Evolutionary conservation across 83 land plant genomes (phyloP).

Genomic region (Isoetes engelmannii): DNA sequence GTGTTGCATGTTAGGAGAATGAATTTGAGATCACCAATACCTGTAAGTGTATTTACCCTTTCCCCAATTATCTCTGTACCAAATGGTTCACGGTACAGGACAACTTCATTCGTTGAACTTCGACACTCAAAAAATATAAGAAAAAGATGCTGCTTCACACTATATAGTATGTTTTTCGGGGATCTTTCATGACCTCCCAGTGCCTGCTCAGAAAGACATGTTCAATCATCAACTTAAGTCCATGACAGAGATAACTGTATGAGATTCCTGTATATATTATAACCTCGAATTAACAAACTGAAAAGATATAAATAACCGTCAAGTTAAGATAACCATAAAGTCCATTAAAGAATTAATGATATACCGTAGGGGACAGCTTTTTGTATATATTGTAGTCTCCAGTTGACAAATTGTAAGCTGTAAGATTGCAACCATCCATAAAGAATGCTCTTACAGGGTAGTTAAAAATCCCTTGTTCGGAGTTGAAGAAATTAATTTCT

Average conservation of each 20-base stretch:
- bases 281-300: too few species aligned
- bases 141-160: slow-evolving; percentile 81
- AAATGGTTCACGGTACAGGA: slow-evolving; percentile 73
- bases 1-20: not conserved
- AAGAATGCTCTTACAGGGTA: slow-evolving; percentile 93
- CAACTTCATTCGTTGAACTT: slow-evolving; percentile 72
- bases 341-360: too few species aligned
- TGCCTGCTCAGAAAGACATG: slow-evolving; percentile 43
- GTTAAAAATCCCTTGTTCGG: slow-evolving; percentile 78
- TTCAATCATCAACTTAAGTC: too few species aligned
- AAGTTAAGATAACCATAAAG: too few species aligned
- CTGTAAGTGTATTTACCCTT: slow-evolving; percentile 68
- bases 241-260: too few species aligned
- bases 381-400: slow-evolving; percentile 82
- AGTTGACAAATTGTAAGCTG: slow-evolving; percentile 79
- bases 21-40: slow-evolving; percentile 24
- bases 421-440: slow-evolving; percentile 79
- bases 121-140: slow-evolving; percentile 80
- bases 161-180: slow-evolving; percentile 64
- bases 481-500: slow-evolving; percentile 85
- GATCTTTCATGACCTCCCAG: slow-evolving; percentile 68
- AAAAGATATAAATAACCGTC: not conserved
- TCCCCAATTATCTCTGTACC: slow-evolving; percentile 51
- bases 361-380: slow-evolving; percentile 86
- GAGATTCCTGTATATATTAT: too few species aligned